Base-by-base conservation (phyloP, 306 rosid species). In the Prunus davidiana region DNA sequence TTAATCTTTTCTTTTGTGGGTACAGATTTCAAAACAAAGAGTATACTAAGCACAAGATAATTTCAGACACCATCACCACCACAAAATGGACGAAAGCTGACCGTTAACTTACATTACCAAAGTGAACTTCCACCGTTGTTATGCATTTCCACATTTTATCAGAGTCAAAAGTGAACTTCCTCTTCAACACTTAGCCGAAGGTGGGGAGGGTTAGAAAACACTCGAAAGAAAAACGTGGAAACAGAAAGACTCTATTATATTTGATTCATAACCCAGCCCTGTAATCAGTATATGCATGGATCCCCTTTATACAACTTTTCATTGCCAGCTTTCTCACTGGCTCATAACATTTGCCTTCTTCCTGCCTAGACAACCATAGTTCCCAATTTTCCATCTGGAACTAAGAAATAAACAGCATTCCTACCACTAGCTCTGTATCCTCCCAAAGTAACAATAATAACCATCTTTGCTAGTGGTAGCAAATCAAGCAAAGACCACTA, bases 221-320 rank as follows among this genome's bases (percentile, higher is more conserved):
- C 46, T 10, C 14, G 8, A 19, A 52, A 61, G 20, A 57, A 58
- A 28, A 41, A 62, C 43, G 15, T 0, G 43, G 5, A 6, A 62
- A 62, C 43, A 64, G 49, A 64, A 18, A 7, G 65, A 24, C 41
- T 8, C 55, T 67, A 12, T 41, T n/a, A 41, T 65, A 12, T 2
- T 54, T 54, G 20, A 55, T 38, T 50, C 93, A 85, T 62, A 93
- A 90, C n/a, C 96, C 94, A 70, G 93, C 95, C 80, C 89, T 93
- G 80, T 86, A 79, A 79, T 87, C 98, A 19, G 83, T 91, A 81
- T 93, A 93, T 25, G 79, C 88, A 72, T 89, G 80, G 22, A 89
- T 70, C 20, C 20, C 95, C 96, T 84, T 86, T 93, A 71, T 90
- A 90, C 67, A 87, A 45, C 76, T 90, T 93, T 63, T 71, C 89